A percentile compares a stretch with the other conserved stretches of the same genome.
Evolutionary conservation across 768 basidiomycete species (phyloP).

Genomic region (Russula virescens): DNA sequence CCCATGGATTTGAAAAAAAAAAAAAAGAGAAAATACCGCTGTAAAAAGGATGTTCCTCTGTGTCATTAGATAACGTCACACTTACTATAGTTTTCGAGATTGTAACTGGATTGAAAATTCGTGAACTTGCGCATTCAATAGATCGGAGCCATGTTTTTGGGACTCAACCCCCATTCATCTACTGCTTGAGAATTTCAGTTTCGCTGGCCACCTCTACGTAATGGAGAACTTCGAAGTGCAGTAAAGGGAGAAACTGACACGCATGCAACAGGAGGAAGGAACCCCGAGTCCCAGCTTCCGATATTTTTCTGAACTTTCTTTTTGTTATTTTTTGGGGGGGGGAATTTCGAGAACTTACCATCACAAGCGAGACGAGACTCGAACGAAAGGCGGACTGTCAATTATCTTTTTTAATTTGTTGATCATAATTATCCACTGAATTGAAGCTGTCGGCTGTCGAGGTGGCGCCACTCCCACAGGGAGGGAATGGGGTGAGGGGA

Average conservation of each 20-base stretch:
- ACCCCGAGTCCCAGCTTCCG: neutral
- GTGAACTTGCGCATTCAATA: neutral
- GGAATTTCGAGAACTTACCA: neutral
- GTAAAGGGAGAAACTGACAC: neutral
- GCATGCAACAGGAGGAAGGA: neutral
- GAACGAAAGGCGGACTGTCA: conserved; percentile 6
- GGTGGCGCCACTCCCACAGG: neutral
- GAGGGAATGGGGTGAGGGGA: neutral
- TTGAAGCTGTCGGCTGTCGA: conserved; percentile 13
- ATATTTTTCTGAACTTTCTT: conserved; percentile 8
- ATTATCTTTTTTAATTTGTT: neutral
- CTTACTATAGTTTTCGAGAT: no score
- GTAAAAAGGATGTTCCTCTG: neutral
- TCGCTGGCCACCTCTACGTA: neutral
- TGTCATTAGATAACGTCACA: neutral
- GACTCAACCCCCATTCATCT: neutral
- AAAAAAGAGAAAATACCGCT: neutral
- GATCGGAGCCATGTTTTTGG: conserved; percentile 11
- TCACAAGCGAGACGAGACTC: neutral
- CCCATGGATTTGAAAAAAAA: neutral
- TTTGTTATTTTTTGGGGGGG: conserved; percentile 4
- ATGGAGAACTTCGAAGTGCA: conserved; percentile 1
- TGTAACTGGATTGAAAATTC: neutral
- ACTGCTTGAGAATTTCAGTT: neutral
- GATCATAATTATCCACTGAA: conserved; percentile 4